Conservation (phyloP, 768 basidiomycete species). For the Xerocomellus amylosporus region DNA sequence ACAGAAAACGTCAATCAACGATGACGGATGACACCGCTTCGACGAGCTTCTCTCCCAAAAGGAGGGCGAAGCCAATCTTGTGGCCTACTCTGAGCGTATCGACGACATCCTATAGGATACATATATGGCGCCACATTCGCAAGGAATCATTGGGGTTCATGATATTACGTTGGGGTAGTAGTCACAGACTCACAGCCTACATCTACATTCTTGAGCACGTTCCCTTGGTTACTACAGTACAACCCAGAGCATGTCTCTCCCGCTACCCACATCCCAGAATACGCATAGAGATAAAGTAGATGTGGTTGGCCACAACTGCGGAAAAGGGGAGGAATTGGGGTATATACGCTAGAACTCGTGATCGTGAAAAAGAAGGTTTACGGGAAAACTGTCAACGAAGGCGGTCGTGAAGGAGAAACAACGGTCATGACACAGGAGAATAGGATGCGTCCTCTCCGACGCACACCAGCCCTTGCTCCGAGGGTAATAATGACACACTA, state of each 20-base stretch:
- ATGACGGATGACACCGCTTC: too few relatives aligned
- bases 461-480: neutral
- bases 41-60: too few relatives aligned
- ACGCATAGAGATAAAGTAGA: conserved; percentile 18
- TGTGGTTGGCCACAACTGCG: conserved; percentile 11
- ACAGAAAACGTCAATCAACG: too few relatives aligned
- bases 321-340: neutral
- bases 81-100: neutral
- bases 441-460: neutral
- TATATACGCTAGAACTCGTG: conserved; percentile 10
- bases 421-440: conserved; percentile 13
- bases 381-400: neutral
- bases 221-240: conserved; percentile 12
- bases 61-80: too few relatives aligned
- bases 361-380: neutral
- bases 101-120: neutral
- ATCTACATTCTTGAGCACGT: neutral
- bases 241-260: conserved; percentile 5
- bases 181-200: too few relatives aligned
- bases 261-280: conserved; percentile 7
- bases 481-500: neutral
- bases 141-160: neutral
- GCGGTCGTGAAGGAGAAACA: conserved; percentile 18
- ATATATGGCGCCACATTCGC: too few relatives aligned
- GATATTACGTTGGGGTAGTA: conserved; percentile 7